These are phyloP conservation scores for Teunomyces stri DNA, from an alignment of 805 yeast species.

Conservation along the genomic window DNA sequence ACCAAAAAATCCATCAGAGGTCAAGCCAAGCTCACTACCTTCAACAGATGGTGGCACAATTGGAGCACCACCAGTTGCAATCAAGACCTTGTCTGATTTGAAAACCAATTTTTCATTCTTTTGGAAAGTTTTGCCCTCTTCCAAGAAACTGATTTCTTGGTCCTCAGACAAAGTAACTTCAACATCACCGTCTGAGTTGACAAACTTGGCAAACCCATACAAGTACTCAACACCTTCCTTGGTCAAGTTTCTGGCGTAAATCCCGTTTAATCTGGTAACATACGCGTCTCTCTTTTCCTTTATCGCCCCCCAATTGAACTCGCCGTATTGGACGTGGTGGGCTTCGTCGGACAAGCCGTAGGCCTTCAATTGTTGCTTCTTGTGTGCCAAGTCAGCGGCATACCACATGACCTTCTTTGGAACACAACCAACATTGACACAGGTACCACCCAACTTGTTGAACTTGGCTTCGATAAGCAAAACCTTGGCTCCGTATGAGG, in stretches of 20 bases:
- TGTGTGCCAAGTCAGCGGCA: slow-evolving; percentile 85
- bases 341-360: slow-evolving; percentile 73
- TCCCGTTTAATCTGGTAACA: slow-evolving; percentile 82
- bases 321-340: slow-evolving; percentile 45
- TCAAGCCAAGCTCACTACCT: slow-evolving; percentile 80
- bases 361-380: slow-evolving; percentile 68
- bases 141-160: slow-evolving; percentile 37
- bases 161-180: slow-evolving; percentile 60
- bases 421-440: slow-evolving; percentile 99
- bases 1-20: slow-evolving; percentile 88
- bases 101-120: slow-evolving; percentile 58
- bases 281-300: slow-evolving; percentile 93
- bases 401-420: slow-evolving; percentile 99
- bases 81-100: slow-evolving; percentile 78
- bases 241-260: slow-evolving; percentile 80
- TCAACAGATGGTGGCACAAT: slow-evolving; percentile 64
- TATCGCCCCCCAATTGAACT: slow-evolving; percentile 78
- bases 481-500: slow-evolving; percentile 86
- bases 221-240: slow-evolving; percentile 88
- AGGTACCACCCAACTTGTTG: slow-evolving; percentile 84
- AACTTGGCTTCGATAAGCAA: slow-evolving; percentile 75
- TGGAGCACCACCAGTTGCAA: slow-evolving; percentile 94
- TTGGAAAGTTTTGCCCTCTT: slow-evolving; percentile 22
- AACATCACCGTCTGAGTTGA: slow-evolving; percentile 60
- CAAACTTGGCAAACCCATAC: slow-evolving; percentile 83